These are phyloP conservation scores for Rhodotorula sp. DNA, from an alignment of 1,284 basidiomycete genomes.

Conservation along the genomic window DNA sequence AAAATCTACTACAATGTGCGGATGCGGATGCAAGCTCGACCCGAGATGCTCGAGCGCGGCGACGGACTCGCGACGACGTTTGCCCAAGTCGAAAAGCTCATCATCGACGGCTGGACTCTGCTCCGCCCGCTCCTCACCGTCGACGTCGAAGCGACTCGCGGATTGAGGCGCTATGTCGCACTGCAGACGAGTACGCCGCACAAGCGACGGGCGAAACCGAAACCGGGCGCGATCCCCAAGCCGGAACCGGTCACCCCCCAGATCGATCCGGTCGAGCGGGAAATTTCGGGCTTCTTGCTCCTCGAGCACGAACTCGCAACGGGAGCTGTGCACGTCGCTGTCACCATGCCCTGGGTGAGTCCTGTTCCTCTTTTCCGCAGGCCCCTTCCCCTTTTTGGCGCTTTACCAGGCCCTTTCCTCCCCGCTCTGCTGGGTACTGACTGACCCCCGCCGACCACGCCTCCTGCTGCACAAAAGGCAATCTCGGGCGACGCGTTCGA, in stretches of 20 bases:
- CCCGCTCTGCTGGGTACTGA: too few relatives aligned
- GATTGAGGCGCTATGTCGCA: slow-evolving; percentile 13
- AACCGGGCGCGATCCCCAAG: slow-evolving; percentile 8
- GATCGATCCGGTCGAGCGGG: slow-evolving; percentile 14
- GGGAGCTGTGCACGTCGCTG: slow-evolving; percentile 21
- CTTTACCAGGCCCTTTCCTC: too few relatives aligned
- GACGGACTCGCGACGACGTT: slow-evolving; percentile 28
- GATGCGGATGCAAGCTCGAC: slow-evolving; percentile 15
- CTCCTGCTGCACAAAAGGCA: not conserved
- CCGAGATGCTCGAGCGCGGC: slow-evolving; percentile 28
- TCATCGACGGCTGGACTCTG: slow-evolving; percentile 28
- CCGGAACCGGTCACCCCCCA: not conserved
- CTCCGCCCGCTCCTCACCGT: slow-evolving; percentile 18
- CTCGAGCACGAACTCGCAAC: slow-evolving; percentile 21
- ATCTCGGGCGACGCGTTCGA: slow-evolving; percentile 29
- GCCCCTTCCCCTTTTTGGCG: not conserved
- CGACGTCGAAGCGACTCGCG: slow-evolving; percentile 17
- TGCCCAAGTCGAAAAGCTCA: slow-evolving; percentile 23
- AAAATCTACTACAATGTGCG: slow-evolving; percentile 21
- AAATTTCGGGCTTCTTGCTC: slow-evolving; percentile 26
- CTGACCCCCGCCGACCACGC: too few relatives aligned
- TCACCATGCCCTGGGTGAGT: slow-evolving; percentile 26
- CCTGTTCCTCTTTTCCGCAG: too few relatives aligned
- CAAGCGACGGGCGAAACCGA: slow-evolving; percentile 19
- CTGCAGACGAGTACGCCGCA: slow-evolving; percentile 25